A percentile compares a stretch with the other conserved stretches of the same genome.
phyloP scores from a whole-genome alignment of 2,329 filamentous ascomycete genomes.

The Plenodomus tracheiphilus region DNA sequence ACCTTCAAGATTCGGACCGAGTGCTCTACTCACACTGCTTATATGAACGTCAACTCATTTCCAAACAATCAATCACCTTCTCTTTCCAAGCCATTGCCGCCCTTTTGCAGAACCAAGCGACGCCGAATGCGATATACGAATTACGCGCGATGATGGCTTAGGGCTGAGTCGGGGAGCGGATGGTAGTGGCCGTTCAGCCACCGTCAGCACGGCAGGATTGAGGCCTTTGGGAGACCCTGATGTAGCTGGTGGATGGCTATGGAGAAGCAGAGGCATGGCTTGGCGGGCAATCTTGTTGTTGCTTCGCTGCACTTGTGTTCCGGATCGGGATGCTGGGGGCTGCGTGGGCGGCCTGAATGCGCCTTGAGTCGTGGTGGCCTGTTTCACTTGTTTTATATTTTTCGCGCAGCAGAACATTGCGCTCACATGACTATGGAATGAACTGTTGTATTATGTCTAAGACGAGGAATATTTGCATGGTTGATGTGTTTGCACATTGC shows the following conservation, averaged over 20 bases:
- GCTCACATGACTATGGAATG: no score
- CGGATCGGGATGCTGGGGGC: background rate
- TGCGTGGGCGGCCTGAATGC: no score
- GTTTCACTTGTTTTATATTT: no score
- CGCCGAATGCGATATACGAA: background rate
- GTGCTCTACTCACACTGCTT: constrained; percentile 2
- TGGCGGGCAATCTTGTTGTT: background rate
- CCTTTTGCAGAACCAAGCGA: background rate
- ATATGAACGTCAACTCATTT: background rate
- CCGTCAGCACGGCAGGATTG: background rate
- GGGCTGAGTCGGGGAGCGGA: background rate
- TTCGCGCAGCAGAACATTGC: no score
- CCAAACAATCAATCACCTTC: background rate
- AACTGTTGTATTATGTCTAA: no score
- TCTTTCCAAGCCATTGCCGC: background rate
- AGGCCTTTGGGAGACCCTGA: background rate
- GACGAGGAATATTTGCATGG: no score
- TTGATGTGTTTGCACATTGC: no score
- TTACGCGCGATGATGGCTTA: background rate
- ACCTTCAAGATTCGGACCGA: no score
- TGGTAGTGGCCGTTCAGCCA: background rate
- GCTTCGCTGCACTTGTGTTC: background rate
- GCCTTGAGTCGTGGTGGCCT: no score
- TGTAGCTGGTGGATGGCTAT: background rate
- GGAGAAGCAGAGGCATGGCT: background rate